A percentile compares a stretch with the other conserved stretches of the same genome.
phyloP scores from a whole-genome alignment of 306 rosid genomes.

The Datisca glomerata region DNA sequence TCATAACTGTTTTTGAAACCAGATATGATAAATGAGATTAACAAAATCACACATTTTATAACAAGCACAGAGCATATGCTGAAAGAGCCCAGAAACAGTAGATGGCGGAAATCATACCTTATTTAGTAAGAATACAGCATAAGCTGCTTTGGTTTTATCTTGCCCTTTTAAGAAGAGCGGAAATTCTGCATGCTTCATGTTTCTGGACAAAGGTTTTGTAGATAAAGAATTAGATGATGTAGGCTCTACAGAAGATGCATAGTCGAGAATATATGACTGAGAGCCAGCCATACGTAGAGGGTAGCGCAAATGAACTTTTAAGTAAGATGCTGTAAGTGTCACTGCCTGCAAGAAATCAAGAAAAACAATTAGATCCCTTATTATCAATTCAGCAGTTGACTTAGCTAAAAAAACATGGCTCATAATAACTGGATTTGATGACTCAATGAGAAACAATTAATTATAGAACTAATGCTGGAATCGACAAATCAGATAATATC shows the following conservation, averaged over 20 bases:
- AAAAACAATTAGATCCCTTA: slow-evolving; percentile 12
- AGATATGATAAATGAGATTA: too few species aligned
- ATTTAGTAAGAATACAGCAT: slow-evolving; percentile 83
- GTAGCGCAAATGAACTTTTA: slow-evolving; percentile 85
- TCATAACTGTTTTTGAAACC: neutral
- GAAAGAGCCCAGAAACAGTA: slow-evolving; percentile 5
- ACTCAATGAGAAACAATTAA: too few species aligned
- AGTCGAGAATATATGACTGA: slow-evolving; percentile 67
- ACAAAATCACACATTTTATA: too few species aligned
- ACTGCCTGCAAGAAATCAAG: slow-evolving; percentile 62
- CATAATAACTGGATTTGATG: too few species aligned
- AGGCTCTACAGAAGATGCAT: slow-evolving; percentile 66
- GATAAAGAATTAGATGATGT: slow-evolving; percentile 39
- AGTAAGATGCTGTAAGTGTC: slow-evolving; percentile 67
- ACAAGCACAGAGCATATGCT: too few species aligned
- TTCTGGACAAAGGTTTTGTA: slow-evolving; percentile 23
- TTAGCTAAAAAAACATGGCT: slow-evolving; percentile 4
- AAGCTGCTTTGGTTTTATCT: slow-evolving; percentile 91
- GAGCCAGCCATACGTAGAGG: slow-evolving; percentile 77
- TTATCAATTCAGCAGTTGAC: slow-evolving; percentile 11
- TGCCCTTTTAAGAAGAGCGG: slow-evolving; percentile 92
- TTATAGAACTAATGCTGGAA: too few species aligned
- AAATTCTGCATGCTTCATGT: slow-evolving; percentile 53
- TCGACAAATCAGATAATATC: too few species aligned
- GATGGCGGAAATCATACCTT: slow-evolving; percentile 42